These are phyloP conservation scores for Dissoconium aciculare DNA, from an alignment of 2,329 filamentous ascomycete genomes.

Conservation along the genomic window DNA sequence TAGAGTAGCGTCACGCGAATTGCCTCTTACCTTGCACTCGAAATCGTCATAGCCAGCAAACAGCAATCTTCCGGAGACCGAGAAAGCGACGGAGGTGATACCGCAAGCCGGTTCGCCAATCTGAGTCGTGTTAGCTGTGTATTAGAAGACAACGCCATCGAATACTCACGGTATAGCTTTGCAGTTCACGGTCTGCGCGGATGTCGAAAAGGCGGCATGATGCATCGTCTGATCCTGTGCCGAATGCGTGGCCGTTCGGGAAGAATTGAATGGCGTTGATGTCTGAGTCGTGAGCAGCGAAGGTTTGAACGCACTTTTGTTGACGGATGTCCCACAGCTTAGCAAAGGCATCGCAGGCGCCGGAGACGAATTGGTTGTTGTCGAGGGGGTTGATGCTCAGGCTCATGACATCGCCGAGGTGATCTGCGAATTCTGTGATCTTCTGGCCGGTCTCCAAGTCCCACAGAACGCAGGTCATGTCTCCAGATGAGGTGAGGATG, in stretches of 20 bases:
- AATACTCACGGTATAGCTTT: slow-evolving; percentile 47
- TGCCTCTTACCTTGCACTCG: slow-evolving; percentile 79
- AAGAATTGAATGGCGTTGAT: slow-evolving; percentile 99
- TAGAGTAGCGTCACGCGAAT: not conserved
- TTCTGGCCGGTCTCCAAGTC: slow-evolving; percentile 97
- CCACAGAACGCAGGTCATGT: slow-evolving; percentile 99
- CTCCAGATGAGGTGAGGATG: slow-evolving; percentile 93
- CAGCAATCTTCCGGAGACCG: slow-evolving; percentile 82
- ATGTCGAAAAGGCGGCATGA: slow-evolving; percentile 97
- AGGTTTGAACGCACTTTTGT: slow-evolving; percentile 96
- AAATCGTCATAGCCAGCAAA: slow-evolving; percentile 99
- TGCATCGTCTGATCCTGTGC: slow-evolving; percentile 93
- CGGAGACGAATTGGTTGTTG: slow-evolving; percentile 98
- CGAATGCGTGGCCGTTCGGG: slow-evolving; percentile 95
- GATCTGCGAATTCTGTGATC: slow-evolving; percentile 94
- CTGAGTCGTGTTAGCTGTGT: slow-evolving; percentile 33
- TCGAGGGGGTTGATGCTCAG: slow-evolving; percentile 98
- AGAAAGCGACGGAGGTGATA: slow-evolving; percentile 96
- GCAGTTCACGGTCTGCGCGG: slow-evolving; percentile 71
- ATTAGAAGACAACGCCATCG: slow-evolving; percentile 2
- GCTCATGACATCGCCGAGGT: slow-evolving; percentile 98
- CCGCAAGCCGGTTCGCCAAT: slow-evolving; percentile 95
- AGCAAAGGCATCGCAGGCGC: slow-evolving; percentile 94
- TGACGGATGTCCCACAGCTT: slow-evolving; percentile 98
- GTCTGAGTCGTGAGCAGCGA: slow-evolving; percentile 94